Conservation (phyloP, 306 rosid genomes). For the Trifolium dubium region DNA sequence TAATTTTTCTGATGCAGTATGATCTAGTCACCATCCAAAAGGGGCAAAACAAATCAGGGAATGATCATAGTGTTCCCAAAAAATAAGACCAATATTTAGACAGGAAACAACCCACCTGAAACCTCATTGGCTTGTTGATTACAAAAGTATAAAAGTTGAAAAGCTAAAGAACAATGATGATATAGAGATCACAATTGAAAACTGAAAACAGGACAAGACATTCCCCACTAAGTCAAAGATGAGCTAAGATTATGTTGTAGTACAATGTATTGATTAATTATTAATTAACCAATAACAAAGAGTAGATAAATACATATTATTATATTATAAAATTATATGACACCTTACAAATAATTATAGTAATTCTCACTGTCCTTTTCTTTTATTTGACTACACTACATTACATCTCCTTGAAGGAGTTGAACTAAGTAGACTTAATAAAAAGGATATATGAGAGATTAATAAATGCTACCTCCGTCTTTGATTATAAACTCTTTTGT, state of each 20-base stretch:
- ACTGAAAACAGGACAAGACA: conserved; percentile 46
- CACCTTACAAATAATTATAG: conserved; percentile 34
- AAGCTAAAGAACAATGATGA: conserved; percentile 27
- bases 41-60: conserved; percentile 52
- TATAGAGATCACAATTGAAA: conserved; percentile 27
- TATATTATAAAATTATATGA: neutral
- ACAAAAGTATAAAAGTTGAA: conserved; percentile 43
- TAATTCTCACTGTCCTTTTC: conserved; percentile 36
- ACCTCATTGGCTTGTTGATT: conserved; percentile 55
- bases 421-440: conserved; percentile 44
- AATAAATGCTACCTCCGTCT: conserved; percentile 16
- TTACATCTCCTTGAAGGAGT: conserved; percentile 46
- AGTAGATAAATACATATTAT: neutral
- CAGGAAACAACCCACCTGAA: conserved; percentile 50
- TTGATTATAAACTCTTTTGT: neutral
- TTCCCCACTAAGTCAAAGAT: conserved; percentile 59
- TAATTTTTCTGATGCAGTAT: neutral
- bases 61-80: conserved; percentile 67
- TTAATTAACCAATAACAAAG: neutral
- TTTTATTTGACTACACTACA: conserved; percentile 52
- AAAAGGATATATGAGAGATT: conserved; percentile 39
- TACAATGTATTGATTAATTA: neutral
- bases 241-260: conserved; percentile 43
- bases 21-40: conserved; percentile 29
- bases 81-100: conserved; percentile 47